These are phyloP conservation scores for Globisporangium uncinulatum DNA, from an alignment of 352 stramenopile genomes.

Conservation along the genomic window DNA sequence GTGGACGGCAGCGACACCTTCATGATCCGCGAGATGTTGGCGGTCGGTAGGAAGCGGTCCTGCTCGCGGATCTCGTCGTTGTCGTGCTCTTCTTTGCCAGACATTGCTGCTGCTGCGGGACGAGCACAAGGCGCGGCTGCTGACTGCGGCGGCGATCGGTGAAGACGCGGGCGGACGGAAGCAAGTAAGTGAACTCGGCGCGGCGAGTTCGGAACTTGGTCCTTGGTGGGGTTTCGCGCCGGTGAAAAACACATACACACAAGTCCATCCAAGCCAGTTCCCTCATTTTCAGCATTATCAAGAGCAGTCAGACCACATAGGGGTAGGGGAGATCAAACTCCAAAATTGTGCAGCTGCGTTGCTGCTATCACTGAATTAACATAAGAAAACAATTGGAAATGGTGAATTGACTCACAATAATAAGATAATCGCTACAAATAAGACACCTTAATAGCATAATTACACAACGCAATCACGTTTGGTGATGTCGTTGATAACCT, in stretches of 20 bases:
- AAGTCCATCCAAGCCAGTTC: neutral
- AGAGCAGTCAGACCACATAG: neutral
- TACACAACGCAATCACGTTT: too few relatives aligned
- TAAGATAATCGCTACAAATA: too few relatives aligned
- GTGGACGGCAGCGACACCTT: conserved; percentile 97
- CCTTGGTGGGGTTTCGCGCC: neutral
- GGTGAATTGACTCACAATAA: too few relatives aligned
- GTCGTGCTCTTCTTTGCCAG: conserved; percentile 81
- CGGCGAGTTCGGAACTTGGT: neutral
- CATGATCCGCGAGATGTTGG: conserved; percentile 99
- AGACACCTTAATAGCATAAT: too few relatives aligned
- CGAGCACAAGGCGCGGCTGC: neutral
- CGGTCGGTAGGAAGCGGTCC: conserved; percentile 98
- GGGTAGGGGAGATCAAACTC: neutral
- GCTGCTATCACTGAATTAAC: neutral
- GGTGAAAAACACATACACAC: neutral
- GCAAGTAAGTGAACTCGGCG: too few relatives aligned
- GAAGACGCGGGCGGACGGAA: too few relatives aligned
- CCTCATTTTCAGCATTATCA: neutral
- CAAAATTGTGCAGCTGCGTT: neutral
- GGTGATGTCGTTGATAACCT: too few relatives aligned
- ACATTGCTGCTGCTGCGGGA: conserved; percentile 26
- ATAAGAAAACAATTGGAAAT: neutral
- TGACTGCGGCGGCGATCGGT: too few relatives aligned
- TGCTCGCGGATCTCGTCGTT: conserved; percentile 92